phyloP scores from a whole-genome alignment of 805 yeast genomes.

The Maudiozyma bulderi region DNA sequence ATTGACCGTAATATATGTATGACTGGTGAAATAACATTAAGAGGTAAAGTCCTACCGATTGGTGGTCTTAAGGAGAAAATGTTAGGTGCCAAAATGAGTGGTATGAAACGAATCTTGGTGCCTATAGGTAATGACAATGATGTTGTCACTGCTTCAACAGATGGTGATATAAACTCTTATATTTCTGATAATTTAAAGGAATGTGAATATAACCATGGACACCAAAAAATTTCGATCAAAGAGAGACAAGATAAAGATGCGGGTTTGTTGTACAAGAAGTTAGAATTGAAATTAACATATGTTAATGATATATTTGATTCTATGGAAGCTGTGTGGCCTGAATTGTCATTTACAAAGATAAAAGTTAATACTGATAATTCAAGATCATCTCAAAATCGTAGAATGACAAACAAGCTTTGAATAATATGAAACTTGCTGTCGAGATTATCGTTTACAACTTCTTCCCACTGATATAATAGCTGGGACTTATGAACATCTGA shows the following conservation, averaged over 20 bases:
- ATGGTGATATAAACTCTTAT: conserved; percentile 15
- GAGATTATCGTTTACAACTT: too few species aligned
- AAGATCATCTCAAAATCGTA: background rate
- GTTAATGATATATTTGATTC: conserved; percentile 77
- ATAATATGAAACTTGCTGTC: too few species aligned
- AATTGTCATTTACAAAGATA: background rate
- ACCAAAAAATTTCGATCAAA: background rate
- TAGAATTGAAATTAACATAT: conserved; percentile 51
- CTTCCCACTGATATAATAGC: too few species aligned
- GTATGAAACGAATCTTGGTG: conserved; percentile 78
- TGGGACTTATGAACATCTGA: too few species aligned
- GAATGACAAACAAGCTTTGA: background rate
- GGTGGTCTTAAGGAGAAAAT: conserved; percentile 85
- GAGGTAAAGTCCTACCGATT: conserved; percentile 74
- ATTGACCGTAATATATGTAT: conserved; percentile 63
- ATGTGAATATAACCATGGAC: background rate
- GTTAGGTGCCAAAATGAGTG: conserved; percentile 89
- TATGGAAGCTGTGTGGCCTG: conserved; percentile 55
- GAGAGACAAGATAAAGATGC: background rate
- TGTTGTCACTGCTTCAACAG: conserved; percentile 49
- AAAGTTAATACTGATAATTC: background rate
- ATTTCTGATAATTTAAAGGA: background rate
- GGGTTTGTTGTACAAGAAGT: conserved; percentile 34
- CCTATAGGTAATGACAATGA: conserved; percentile 88
- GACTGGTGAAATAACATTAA: conserved; percentile 82